These are phyloP conservation scores for Saccharomycopsis hybrid DNA, from an alignment of 1,139 yeast genomes.

Conservation along the genomic window DNA sequence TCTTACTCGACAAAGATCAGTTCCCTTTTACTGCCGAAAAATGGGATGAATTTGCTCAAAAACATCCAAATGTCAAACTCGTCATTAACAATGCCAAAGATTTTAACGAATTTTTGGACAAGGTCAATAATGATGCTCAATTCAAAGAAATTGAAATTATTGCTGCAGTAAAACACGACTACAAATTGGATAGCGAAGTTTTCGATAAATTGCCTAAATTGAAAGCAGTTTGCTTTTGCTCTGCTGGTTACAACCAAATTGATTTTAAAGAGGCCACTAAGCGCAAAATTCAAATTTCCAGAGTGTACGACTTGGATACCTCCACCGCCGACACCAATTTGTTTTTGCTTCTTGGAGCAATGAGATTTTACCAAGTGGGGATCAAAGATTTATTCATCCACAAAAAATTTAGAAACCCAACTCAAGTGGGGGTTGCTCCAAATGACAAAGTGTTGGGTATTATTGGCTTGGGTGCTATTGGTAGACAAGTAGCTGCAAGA, in stretches of 20 bases:
- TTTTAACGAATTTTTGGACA: constrained; percentile 5
- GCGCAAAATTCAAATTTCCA: constrained; percentile 56
- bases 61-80: constrained; percentile 10
- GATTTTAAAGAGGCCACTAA: constrained; percentile 46
- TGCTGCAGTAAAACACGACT: constrained; percentile 18
- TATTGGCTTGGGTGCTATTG: constrained; percentile 75
- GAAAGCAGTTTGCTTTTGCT: constrained; percentile 48
- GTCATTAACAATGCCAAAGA: constrained; percentile 4
- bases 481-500: constrained; percentile 58
- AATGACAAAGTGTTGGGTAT: constrained; percentile 57
- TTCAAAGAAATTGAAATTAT: constrained; percentile 6
- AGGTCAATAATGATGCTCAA: background rate
- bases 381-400: constrained; percentile 47
- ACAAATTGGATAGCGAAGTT: constrained; percentile 45
- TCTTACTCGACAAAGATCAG: constrained; percentile 8
- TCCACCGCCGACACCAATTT: constrained; percentile 83
- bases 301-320: constrained; percentile 68
- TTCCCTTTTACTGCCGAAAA: constrained; percentile 19
- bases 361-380: constrained; percentile 55
- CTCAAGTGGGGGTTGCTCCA: constrained; percentile 51
- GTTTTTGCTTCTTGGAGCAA: constrained; percentile 55
- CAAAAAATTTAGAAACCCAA: constrained; percentile 30
- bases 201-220: constrained; percentile 41
- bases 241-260: constrained; percentile 69
- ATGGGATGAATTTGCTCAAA: constrained; percentile 14